These are phyloP conservation scores for Primulina huaijiensis DNA, from an alignment of 257 asterid genomes.

Conservation along the genomic window DNA sequence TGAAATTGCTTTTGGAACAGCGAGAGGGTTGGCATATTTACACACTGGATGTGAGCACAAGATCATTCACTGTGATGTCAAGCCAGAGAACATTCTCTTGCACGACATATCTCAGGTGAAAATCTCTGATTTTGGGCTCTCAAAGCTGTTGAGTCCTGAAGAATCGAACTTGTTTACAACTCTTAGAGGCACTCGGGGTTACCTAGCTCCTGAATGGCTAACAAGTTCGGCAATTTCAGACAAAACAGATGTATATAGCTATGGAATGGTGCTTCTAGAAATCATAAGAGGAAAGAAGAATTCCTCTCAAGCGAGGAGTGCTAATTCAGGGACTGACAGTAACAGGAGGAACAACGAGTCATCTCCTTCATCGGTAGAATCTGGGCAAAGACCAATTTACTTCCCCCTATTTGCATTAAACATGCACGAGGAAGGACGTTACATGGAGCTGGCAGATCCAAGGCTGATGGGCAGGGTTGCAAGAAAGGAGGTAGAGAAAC, in stretches of 20 bases:
- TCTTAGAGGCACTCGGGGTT: constrained; percentile 79
- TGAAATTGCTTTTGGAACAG: constrained; percentile 77
- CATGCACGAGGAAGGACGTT: constrained; percentile 69
- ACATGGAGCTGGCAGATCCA: constrained; percentile 66
- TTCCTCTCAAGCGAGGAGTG: constrained; percentile 45
- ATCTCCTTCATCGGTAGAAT: constrained; percentile 35
- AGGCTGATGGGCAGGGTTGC: constrained; percentile 49
- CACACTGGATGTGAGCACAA: constrained; percentile 73
- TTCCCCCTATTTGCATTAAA: constrained; percentile 71
- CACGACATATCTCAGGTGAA: constrained; percentile 62
- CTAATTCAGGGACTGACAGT: constrained; percentile 30
- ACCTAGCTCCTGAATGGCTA: constrained; percentile 84
- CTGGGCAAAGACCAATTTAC: constrained; percentile 36
- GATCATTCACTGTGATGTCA: constrained; percentile 84
- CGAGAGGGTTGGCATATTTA: constrained; percentile 73
- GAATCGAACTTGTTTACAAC: constrained; percentile 69
- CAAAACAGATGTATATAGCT: constrained; percentile 77
- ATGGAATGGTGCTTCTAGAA: constrained; percentile 76
- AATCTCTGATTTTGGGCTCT: constrained; percentile 85
- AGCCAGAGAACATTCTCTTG: constrained; percentile 82
- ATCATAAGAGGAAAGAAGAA: constrained; percentile 72
- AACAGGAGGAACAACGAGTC: constrained; percentile 23
- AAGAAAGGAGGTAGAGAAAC: constrained; percentile 57
- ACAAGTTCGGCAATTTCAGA: constrained; percentile 76
- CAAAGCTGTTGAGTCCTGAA: constrained; percentile 69